phyloP scores from a whole-genome alignment of 2,329 filamentous ascomycete genomes.

The Fusarium hainanense region DNA sequence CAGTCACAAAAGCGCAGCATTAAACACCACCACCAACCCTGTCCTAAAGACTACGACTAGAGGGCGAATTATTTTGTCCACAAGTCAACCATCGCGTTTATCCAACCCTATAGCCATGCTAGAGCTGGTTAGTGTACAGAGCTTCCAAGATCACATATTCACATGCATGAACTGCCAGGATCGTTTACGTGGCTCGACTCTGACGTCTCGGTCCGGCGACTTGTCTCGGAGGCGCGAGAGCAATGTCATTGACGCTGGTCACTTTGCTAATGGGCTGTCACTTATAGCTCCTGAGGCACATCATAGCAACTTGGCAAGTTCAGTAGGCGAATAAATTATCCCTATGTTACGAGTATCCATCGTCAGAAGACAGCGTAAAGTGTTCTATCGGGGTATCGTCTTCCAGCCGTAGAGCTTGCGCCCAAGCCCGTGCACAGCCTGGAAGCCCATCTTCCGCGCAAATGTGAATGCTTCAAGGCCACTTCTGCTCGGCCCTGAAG shows the following conservation, averaged over 20 bases:
- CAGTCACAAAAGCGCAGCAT: neutral
- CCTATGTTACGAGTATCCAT: neutral
- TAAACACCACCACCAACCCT: neutral
- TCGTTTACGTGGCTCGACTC: neutral
- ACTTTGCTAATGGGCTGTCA: neutral
- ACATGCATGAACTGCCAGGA: neutral
- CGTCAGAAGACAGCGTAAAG: neutral
- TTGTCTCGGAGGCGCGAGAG: neutral
- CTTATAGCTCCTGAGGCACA: neutral
- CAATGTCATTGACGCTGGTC: neutral
- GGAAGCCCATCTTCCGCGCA: too few relatives aligned
- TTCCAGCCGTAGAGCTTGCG: neutral
- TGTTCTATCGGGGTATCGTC: neutral
- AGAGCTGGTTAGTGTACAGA: too few relatives aligned
- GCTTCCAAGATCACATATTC: neutral
- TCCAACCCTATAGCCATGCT: too few relatives aligned
- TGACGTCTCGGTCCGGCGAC: neutral
- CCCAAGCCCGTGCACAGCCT: too few relatives aligned
- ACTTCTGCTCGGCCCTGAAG: neutral
- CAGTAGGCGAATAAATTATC: neutral
- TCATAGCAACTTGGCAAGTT: neutral
- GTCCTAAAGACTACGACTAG: neutral
- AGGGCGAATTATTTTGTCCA: neutral
- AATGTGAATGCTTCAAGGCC: neutral
- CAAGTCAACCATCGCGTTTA: neutral